A percentile compares a stretch with the other conserved stretches of the same genome.
These are phyloP conservation scores for Garcia nutans DNA, from an alignment of 345 rosid species.

Conservation along the genomic window DNA sequence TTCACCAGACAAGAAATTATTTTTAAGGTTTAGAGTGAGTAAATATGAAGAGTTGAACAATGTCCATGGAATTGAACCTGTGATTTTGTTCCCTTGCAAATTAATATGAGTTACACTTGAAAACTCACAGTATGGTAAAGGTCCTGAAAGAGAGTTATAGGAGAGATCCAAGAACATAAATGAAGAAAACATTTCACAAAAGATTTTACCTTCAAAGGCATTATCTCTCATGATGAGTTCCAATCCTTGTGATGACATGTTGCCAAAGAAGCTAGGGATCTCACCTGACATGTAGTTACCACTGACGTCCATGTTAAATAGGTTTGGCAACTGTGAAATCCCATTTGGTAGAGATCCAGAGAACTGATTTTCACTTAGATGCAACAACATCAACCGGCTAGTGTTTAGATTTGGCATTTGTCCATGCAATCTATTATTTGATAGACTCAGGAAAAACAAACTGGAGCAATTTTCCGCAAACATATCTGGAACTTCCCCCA, in stretches of 20 bases:
- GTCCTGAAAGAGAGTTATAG: background rate
- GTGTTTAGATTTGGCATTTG: too few relatives aligned
- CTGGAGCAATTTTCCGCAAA: background rate
- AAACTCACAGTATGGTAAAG: background rate
- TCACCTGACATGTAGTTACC: too few relatives aligned
- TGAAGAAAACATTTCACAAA: too few relatives aligned
- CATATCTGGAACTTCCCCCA: background rate
- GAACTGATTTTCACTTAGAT: too few relatives aligned
- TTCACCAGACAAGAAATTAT: background rate
- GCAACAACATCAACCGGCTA: too few relatives aligned
- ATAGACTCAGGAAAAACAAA: background rate
- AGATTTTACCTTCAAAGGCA: background rate
- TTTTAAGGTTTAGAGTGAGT: background rate
- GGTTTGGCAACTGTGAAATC: too few relatives aligned
- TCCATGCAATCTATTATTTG: too few relatives aligned
- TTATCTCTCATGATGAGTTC: background rate
- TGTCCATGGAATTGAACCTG: background rate
- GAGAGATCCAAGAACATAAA: background rate
- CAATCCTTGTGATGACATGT: too few relatives aligned
- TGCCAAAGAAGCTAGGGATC: too few relatives aligned
- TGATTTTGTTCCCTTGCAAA: conserved; percentile 1
- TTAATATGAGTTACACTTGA: background rate
- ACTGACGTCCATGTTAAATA: too few relatives aligned
- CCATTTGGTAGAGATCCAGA: too few relatives aligned
- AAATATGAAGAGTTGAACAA: background rate